These are phyloP conservation scores for Zelonia costaricensis DNA, from an alignment of 208 protist genomes.

Conservation along the genomic window DNA sequence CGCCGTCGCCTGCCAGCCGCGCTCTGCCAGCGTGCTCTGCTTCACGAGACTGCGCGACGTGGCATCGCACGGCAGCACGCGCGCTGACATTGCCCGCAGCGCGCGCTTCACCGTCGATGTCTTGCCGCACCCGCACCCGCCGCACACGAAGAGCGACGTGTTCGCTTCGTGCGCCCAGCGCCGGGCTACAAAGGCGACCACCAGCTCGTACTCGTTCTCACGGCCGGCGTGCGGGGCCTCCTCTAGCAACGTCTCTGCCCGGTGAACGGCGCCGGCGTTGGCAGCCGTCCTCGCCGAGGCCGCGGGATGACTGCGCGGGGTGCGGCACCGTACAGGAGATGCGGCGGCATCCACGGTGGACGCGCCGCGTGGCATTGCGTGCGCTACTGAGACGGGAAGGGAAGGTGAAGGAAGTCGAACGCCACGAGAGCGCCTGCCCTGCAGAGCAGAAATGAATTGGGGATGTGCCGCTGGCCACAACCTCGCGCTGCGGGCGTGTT, in stretches of 20 bases:
- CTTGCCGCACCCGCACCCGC: conserved; percentile 85
- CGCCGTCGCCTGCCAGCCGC: conserved; percentile 10
- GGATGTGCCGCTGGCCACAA: too few relatives aligned
- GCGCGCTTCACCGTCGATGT: conserved; percentile 78
- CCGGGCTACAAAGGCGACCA: conserved; percentile 54
- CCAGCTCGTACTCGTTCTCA: conserved; percentile 56
- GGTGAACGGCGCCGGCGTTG: conserved; percentile 3
- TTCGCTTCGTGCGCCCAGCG: conserved; percentile 32
- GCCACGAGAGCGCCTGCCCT: too few relatives aligned
- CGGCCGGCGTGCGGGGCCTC: conserved; percentile 31
- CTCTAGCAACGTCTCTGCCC: conserved; percentile 25
- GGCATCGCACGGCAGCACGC: conserved; percentile 58
- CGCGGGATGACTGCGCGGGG: too few relatives aligned
- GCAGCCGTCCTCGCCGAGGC: neutral
- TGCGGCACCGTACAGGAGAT: too few relatives aligned
- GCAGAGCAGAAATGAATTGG: too few relatives aligned
- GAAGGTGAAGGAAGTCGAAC: too few relatives aligned
- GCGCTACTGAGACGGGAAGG: too few relatives aligned
- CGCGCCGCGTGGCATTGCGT: conserved; percentile 3
- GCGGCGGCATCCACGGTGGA: too few relatives aligned
- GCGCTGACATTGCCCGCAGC: conserved; percentile 51
- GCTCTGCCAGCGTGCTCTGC: conserved; percentile 14
- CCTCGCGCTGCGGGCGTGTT: too few relatives aligned
- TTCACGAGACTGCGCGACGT: conserved; percentile 21
- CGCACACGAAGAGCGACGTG: conserved; percentile 77